Evolutionary conservation across 2,329 filamentous ascomycete species (phyloP), one percentile per base, ranked within the genome.

Genomic region (Penicillium palitans): DNA sequence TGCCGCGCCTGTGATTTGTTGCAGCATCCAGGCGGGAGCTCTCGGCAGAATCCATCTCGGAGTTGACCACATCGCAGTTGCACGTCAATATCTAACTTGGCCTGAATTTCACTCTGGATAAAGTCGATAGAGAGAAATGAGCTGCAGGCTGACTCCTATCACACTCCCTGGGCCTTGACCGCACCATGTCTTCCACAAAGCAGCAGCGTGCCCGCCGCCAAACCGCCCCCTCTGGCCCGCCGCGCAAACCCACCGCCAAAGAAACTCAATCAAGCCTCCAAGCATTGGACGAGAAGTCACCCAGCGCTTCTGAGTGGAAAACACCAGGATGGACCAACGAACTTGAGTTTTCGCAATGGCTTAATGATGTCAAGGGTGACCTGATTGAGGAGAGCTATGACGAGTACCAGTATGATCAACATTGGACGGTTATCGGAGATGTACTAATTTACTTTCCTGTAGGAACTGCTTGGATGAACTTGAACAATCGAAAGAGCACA

Each of bases 391-490:
- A 91, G 53, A 95, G 90, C 72, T 91, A 96, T 72, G 87, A 90
- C 65, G 87, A 93, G 72, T 96, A 96, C 74, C 80, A 89, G 87
- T 93, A 83, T 35, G 40, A 31, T 49, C 7, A 25, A 58, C 59
- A 56, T 53, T 49, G 52, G 53, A 62, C 59, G 45, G 29, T 31
- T 52, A 37, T 61, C 12, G 19, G 55, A 40, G 44, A 41, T 62
- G 55, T 60, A 61, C 60, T 39, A 42, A 51, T 8, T 35, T 12
- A 48, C 24, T 29, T n/a, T 53, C 48, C 37, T 50, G 19, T 63
- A 90, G 88, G 66, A 79, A 89, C 29, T 97, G 95, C 73, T 85
- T 87, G 62, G 89, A 95, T 68, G 92, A 96, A 76, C 83, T 96
- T 15, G 83, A 87, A 55, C 81, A 93, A 66, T 92, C 91, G 0